These are phyloP conservation scores for Aurifilum marmelostoma DNA, from an alignment of 2,329 filamentous ascomycete genomes.

Conservation along the genomic window DNA sequence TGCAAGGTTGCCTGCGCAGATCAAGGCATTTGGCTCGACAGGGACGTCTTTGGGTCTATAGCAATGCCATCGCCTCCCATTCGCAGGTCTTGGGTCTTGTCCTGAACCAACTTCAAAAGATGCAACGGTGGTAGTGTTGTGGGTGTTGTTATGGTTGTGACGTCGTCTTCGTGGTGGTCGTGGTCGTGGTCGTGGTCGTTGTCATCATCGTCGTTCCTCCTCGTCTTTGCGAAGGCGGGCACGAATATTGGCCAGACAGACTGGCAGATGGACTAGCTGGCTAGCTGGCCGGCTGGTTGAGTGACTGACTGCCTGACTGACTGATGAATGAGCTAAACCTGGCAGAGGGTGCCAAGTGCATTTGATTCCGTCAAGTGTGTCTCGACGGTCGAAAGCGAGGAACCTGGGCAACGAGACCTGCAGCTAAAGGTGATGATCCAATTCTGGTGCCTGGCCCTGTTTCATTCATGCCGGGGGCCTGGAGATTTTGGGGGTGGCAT, in stretches of 20 bases:
- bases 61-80: conserved; percentile 21
- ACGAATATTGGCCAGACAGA: background rate
- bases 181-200: too few species aligned
- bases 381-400: background rate
- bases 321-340: conserved; percentile 19
- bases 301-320: background rate
- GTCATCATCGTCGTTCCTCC: background rate
- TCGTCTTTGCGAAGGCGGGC: conserved; percentile 9
- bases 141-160: background rate
- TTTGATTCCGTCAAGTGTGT: conserved; percentile 1
- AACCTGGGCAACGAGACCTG: background rate
- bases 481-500: background rate
- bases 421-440: background rate
- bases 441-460: conserved; percentile 13
- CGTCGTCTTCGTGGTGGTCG: background rate
- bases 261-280: background rate
- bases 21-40: conserved; percentile 14
- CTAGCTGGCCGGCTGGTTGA: background rate
- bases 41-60: conserved; percentile 16
- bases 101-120: background rate
- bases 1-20: conserved; percentile 22
- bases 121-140: background rate
- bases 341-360: conserved; percentile 17
- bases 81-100: background rate
- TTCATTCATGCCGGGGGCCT: conserved; percentile 13